Evolutionary conservation across 2,329 filamentous ascomycete species (phyloP), one percentile per base, ranked within the genome.

Genomic region (Mariannaea elegans): DNA sequence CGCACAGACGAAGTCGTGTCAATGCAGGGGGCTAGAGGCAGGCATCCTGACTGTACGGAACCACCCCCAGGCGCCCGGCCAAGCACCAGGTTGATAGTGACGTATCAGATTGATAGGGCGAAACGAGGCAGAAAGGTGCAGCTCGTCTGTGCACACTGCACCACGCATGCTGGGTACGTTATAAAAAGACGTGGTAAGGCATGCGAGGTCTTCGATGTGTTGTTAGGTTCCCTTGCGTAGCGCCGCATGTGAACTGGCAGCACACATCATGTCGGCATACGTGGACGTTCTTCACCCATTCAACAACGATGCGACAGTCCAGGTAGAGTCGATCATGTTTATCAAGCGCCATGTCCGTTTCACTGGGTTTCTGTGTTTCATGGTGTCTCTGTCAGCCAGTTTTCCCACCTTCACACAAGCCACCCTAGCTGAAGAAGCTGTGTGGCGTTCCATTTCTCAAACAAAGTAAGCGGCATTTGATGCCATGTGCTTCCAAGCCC

Each of bases 401-500:
- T n/a, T n/a, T n/a, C n/a, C n/a, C n/a, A n/a, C n/a, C n/a, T n/a
- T n/a, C n/a, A n/a, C n/a, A n/a, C n/a, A n/a, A n/a, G n/a, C n/a
- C n/a, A n/a, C n/a, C n/a, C 27, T 12, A 31, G 27, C 27, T 12
- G 12, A 31, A 31, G 27, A n/a, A n/a, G 7, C 12, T 12, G 7
- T 31, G 27, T 31, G 27, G 27, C 27, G 27, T 31, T 31, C 7
- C 27, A 31, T 31, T 31, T 24, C 38, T 54, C 44, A 58, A 39
- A 53, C 44, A 45, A 48, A 47, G 7, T 24, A 23, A 31, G 36
- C 46, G 32, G 14, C 45, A 34, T 34, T 38, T 32, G 23, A 44
- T 21, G 47, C 47, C 31, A 27, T 19, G 46, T 45, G 55, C 27
- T n/a, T n/a, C n/a, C n/a, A n/a, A n/a, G n/a, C 45, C 50, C 34